phyloP scores from a whole-genome alignment of 2,329 filamentous ascomycete genomes.

The Fusarium tjaetaba region DNA sequence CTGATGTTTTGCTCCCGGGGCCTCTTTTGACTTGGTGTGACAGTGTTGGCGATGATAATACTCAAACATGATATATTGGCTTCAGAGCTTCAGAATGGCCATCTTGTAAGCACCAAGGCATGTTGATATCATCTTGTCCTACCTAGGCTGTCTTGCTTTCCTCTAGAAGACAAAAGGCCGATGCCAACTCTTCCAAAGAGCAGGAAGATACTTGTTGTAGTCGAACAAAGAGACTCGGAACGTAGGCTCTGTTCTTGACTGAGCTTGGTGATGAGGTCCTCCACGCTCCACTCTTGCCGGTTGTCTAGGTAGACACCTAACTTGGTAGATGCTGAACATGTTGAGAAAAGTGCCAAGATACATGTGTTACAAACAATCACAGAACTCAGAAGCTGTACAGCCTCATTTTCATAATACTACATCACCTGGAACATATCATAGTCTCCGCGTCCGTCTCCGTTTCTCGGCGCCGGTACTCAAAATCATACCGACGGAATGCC shows the following conservation, averaged over 20 bases:
- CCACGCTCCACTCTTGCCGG: neutral
- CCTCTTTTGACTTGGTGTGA: neutral
- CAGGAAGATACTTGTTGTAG: neutral
- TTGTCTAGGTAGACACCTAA: neutral
- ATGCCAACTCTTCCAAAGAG: neutral
- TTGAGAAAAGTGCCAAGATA: neutral
- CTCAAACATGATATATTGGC: neutral
- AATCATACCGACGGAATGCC: neutral
- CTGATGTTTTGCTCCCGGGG: neutral
- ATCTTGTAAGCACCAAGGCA: neutral
- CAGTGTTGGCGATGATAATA: neutral
- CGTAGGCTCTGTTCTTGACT: neutral
- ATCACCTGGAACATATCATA: neutral
- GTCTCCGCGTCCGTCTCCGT: neutral
- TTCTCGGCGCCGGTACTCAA: neutral
- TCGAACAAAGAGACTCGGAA: neutral
- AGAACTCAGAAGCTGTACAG: neutral
- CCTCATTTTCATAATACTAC: neutral
- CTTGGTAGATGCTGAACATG: neutral
- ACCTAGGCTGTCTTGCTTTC: neutral
- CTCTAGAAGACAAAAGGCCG: neutral
- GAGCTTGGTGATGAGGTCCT: neutral
- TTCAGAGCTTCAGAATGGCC: neutral
- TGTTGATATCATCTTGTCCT: neutral
- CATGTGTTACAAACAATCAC: neutral